Conservation (phyloP, 495 filamentous ascomycete species). For the Pseudoneurospora amorphoporcata region DNA sequence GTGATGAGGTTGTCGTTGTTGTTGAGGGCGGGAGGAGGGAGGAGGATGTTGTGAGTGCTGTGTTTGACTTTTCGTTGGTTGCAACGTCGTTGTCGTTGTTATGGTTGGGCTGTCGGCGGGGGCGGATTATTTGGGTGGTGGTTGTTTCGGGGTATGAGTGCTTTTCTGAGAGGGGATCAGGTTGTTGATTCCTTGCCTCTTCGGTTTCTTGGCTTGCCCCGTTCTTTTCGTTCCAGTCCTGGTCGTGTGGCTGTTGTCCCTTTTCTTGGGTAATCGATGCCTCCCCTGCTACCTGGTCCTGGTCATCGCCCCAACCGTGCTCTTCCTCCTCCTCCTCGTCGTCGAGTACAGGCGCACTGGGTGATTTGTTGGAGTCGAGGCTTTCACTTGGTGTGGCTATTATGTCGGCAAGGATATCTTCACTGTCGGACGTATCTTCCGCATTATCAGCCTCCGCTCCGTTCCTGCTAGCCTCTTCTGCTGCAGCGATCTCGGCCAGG, state of each 20-base stretch:
- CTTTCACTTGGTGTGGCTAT: slow-evolving; percentile 40
- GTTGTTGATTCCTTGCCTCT: background rate
- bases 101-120: slow-evolving; percentile 5
- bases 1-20: slow-evolving; percentile 4
- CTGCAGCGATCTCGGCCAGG: slow-evolving; percentile 45
- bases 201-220: background rate
- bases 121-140: slow-evolving; percentile 16
- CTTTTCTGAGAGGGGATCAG: background rate
- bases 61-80: slow-evolving; percentile 1
- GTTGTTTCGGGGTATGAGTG: slow-evolving; percentile 7
- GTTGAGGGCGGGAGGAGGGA: slow-evolving; percentile 25
- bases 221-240: background rate
- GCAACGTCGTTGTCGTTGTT: slow-evolving; percentile 1
- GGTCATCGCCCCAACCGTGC: background rate
- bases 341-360: slow-evolving; percentile 11
- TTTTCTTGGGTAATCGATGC: background rate
- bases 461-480: slow-evolving; percentile 9
- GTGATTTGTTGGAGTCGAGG: slow-evolving; percentile 25
- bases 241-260: background rate
- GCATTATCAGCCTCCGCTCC: slow-evolving; percentile 15
- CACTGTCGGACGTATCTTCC: slow-evolving; percentile 37
- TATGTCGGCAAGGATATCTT: slow-evolving; percentile 40
- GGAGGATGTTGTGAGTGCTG: slow-evolving; percentile 18
- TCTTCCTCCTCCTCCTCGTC: slow-evolving; percentile 11
- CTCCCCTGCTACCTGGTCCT: background rate